Percentiles rank a stretch among this genome's conserved stretches.
Evolutionary conservation across 768 basidiomycete genomes (phyloP).

Genomic region (Pulveroboletus ravenelii): DNA sequence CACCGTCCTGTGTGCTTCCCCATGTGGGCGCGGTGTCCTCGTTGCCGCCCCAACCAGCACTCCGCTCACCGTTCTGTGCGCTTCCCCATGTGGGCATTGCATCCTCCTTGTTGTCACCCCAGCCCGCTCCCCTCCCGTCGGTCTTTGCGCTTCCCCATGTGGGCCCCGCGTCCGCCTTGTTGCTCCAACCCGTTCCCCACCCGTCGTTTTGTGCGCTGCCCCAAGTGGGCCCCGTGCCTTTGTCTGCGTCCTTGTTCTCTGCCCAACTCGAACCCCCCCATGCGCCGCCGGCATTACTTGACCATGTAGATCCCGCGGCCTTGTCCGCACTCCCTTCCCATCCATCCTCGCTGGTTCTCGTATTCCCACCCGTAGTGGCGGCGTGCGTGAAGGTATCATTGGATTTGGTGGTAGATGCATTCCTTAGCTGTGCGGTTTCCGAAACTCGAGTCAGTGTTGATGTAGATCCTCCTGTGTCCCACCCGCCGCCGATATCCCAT

Average conservation of each 20-base stretch:
- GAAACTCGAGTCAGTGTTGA: conserved; percentile 4
- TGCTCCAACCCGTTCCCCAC: conserved; percentile 7
- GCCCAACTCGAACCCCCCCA: conserved; percentile 10
- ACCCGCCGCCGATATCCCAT: conserved; percentile 10
- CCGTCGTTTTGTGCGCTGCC: background rate
- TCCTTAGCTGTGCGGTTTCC: background rate
- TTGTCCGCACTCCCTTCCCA: conserved; percentile 4
- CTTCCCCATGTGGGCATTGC: background rate
- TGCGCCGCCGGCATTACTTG: background rate
- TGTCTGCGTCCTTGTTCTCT: background rate
- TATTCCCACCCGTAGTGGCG: background rate
- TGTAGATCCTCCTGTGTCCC: conserved; percentile 1
- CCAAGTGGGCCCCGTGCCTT: background rate
- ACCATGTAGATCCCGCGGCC: conserved; percentile 4
- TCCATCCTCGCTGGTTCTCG: background rate
- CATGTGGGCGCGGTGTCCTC: background rate
- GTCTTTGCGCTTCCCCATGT: background rate
- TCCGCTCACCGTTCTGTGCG: conserved; percentile 5
- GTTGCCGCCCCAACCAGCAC: conserved; percentile 1
- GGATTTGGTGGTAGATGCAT: background rate
- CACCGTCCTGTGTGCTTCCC: background rate
- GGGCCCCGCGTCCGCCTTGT: background rate
- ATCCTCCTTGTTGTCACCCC: conserved; percentile 6
- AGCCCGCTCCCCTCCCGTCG: conserved; percentile 5
- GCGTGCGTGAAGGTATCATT: background rate